A percentile compares a stretch with the other conserved stretches of the same genome.
Evolutionary conservation across 1,139 yeast genomes (phyloP).

Genomic region (Pichia sp.): DNA sequence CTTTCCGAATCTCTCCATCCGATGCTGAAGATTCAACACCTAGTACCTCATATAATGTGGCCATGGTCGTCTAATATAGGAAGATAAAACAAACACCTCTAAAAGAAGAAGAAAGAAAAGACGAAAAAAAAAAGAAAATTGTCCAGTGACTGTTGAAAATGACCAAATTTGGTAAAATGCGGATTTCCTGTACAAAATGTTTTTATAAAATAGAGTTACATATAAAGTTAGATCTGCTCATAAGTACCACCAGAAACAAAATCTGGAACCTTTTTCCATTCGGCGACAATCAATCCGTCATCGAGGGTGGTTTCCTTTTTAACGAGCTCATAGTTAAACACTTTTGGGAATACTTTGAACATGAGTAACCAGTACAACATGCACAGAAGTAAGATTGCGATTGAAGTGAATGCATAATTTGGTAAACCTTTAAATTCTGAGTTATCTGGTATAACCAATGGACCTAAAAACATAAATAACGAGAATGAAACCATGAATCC

Average conservation of each 20-base stretch:
- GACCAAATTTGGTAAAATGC: background rate
- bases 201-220: background rate
- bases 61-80: background rate
- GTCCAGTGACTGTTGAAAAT: background rate
- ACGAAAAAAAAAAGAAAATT: background rate
- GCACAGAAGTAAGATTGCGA: conserved; percentile 31
- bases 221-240: background rate
- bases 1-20: conserved; percentile 82
- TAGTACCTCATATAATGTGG: conserved; percentile 61
- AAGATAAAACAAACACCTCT: too few relatives aligned
- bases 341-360: conserved; percentile 40
- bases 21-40: conserved; percentile 76
- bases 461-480: conserved; percentile 39
- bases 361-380: conserved; percentile 43
- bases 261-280: conserved; percentile 33
- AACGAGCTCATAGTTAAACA: conserved; percentile 36
- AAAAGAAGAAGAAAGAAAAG: background rate
- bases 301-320: conserved; percentile 34
- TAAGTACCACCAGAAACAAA: background rate
- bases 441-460: conserved; percentile 35
- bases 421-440: conserved; percentile 34
- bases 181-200: background rate
- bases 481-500: conserved; percentile 36
- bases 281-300: conserved; percentile 46
- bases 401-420: conserved; percentile 30